Evolutionary conservation across 192 early-diverging fungal species (phyloP), one percentile per base, ranked within the genome.

Genomic region (Rhizoclosmatium globosum): DNA sequence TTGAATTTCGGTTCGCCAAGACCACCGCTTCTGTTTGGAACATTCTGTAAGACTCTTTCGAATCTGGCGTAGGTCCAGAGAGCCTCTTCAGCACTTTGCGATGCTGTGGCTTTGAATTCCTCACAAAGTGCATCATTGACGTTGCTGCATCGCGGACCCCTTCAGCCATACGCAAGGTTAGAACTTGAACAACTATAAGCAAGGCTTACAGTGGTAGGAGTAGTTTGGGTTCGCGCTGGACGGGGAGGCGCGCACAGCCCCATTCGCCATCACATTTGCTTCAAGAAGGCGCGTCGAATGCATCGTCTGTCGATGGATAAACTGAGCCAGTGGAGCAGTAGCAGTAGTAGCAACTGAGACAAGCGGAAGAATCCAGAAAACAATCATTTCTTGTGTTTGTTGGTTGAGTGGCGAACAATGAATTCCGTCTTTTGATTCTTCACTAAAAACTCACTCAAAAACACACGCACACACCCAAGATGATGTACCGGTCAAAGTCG

Each of bases 1-100:
- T 91, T 61, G 79, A 84, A 92, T 60, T 93, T 93, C 1, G 92
- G 89, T 60, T 93, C 92, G 23, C 91, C 91, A 62, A 91, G 78
- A 0, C 89, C 15, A 31, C 38, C 43, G 7, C 3, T 17, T n/a
- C 47, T 23, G 44, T 39, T 68, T 43, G 39, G 67, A 9, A n/a
- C 43, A 17, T 73, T 44, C 69, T 85, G 87, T 11, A 67, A 39
- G 7, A 64, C 68, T 1, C 45, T 23, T 21, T 59, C 62, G 62
- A 90, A 88, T n/a, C 47, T 43, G 15, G 81, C 77, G 45, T 81
- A 87, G 47, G 84, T 78, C 67, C 77, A 81, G 23, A 90, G n/a
- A 38, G 80, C 46, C 11, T 41, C 13, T 71, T 80, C 78, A 42
- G 61, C 43, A 19, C 42, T 42, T 84, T 58, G 47, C 68, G 69